Conservation (phyloP, 2,329 filamentous ascomycete species). For the Penicillium sp. region DNA sequence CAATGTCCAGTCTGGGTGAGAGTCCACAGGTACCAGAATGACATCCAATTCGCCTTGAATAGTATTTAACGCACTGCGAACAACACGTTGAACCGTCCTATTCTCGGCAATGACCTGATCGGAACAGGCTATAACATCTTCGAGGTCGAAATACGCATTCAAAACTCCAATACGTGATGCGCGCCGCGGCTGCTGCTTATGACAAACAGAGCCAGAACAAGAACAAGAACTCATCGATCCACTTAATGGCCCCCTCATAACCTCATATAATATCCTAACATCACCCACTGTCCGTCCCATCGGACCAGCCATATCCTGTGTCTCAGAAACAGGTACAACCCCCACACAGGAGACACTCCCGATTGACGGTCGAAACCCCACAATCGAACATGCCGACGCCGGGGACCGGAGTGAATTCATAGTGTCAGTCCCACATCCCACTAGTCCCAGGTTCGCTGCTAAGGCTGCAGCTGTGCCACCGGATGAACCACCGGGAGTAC, state of each 20-base stretch:
- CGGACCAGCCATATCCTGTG: constrained; percentile 59
- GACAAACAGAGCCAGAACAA: not conserved
- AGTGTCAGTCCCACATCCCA: constrained; percentile 62
- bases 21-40: constrained; percentile 54
- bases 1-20: constrained; percentile 25
- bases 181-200: not conserved
- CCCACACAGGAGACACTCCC: constrained; percentile 55
- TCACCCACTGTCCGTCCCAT: constrained; percentile 51
- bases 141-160: constrained; percentile 58
- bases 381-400: constrained; percentile 61
- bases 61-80: constrained; percentile 46
- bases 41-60: constrained; percentile 3
- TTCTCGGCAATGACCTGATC: constrained; percentile 47
- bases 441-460: constrained; percentile 58
- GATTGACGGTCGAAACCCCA: constrained; percentile 59
- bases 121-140: constrained; percentile 12
- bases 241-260: constrained; percentile 20
- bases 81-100: constrained; percentile 57
- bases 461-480: constrained; percentile 64
- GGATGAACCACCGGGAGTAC: constrained; percentile 67
- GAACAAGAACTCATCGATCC: not conserved
- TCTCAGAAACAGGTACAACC: constrained; percentile 58
- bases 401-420: constrained; percentile 65
- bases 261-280: constrained; percentile 26
- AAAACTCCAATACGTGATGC: constrained; percentile 48